phyloP scores from a whole-genome alignment of 2,329 filamentous ascomycete genomes.

The Cladosporium sp. region DNA sequence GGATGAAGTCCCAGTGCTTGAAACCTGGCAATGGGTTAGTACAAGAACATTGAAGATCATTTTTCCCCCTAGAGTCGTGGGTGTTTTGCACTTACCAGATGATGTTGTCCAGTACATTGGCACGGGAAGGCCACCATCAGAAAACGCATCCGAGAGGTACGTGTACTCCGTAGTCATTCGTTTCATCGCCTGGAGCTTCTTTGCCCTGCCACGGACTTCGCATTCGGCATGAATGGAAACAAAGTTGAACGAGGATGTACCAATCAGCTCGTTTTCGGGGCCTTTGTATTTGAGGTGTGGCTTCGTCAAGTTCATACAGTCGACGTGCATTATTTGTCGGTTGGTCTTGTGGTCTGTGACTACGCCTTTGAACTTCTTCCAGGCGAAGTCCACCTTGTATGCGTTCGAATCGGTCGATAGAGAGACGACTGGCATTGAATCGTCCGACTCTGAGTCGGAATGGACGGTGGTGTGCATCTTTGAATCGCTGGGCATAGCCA shows the following conservation, averaged over 20 bases:
- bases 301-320: constrained; percentile 5
- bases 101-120: constrained; percentile 9
- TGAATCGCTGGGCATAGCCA: background rate
- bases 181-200: constrained; percentile 9
- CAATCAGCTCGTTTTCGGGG: background rate
- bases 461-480: background rate
- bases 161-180: constrained; percentile 4
- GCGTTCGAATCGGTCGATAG: background rate
- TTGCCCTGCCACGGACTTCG: constrained; percentile 1
- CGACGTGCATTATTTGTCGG: constrained; percentile 4
- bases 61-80: background rate
- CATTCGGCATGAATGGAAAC: constrained; percentile 11
- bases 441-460: too few species aligned
- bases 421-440: background rate
- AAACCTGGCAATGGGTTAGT: background rate
- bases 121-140: background rate
- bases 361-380: constrained; percentile 4
- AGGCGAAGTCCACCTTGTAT: constrained; percentile 4
- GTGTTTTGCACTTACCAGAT: background rate
- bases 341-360: constrained; percentile 1
- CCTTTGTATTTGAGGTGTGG: background rate
- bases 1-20: constrained; percentile 14
- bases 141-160: constrained; percentile 6
- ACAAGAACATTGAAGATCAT: too few species aligned
- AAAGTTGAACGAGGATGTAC: constrained; percentile 5